Evolutionary conservation across 202 grass and related monocot species (phyloP).

Genomic region (Musa balbisiana): DNA sequence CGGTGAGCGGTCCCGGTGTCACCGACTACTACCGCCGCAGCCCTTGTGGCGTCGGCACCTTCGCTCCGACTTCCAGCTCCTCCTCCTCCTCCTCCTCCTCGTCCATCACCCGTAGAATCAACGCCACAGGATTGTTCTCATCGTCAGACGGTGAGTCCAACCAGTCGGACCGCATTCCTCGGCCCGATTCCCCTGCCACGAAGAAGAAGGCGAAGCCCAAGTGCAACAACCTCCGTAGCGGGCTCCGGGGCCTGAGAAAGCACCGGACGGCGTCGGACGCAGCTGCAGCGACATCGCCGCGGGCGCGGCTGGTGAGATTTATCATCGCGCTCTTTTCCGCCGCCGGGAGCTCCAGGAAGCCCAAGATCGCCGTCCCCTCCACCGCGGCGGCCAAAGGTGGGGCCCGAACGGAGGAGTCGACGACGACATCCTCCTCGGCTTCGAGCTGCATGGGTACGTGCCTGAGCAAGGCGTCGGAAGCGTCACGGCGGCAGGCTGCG

Average conservation of each 20-base stretch:
- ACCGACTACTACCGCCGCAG: slow-evolving; percentile 33
- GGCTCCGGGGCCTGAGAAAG: slow-evolving; percentile 38
- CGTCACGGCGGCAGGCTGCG: background rate
- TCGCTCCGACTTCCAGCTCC: slow-evolving; percentile 30
- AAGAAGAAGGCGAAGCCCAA: slow-evolving; percentile 30
- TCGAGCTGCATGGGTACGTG: background rate
- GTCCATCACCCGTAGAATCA: slow-evolving; percentile 6
- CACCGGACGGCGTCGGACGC: background rate
- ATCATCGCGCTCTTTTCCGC: slow-evolving; percentile 59
- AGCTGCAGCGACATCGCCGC: slow-evolving; percentile 22
- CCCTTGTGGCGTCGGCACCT: background rate
- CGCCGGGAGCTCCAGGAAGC: slow-evolving; percentile 37
- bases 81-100: slow-evolving; percentile 44
- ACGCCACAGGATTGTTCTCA: background rate
- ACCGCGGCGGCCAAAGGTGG: background rate
- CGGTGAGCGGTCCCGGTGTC: slow-evolving; percentile 5
- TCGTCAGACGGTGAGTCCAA: slow-evolving; percentile 24
- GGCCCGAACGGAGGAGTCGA: background rate
- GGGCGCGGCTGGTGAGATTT: slow-evolving; percentile 29
- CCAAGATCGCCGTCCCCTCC: slow-evolving; percentile 20
- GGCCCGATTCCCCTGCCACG: background rate
- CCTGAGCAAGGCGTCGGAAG: slow-evolving; percentile 4
- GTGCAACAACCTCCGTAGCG: slow-evolving; percentile 33
- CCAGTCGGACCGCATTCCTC: slow-evolving; percentile 1
- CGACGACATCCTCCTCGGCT: background rate